Evolutionary conservation across 176 grass and related monocot genomes (phyloP).

Genomic region (Triticum urartu): DNA sequence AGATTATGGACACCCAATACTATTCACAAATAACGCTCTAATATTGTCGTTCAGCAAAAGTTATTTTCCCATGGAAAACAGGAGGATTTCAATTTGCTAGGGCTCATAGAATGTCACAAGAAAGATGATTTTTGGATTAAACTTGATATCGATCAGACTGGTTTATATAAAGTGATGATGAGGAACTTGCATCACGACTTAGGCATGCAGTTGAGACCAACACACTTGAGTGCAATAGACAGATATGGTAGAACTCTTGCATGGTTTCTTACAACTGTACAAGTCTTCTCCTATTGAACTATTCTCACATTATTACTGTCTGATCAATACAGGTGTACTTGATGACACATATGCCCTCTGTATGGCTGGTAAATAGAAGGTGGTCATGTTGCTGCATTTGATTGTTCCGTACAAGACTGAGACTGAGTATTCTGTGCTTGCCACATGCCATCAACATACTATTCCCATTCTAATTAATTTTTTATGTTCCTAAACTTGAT

Average conservation of each 20-base stretch:
- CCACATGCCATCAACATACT: constrained; percentile 52
- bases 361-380: constrained; percentile 81
- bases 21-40: too few species aligned
- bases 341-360: constrained; percentile 86
- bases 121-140: constrained; percentile 71
- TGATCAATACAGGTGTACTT: constrained; percentile 66
- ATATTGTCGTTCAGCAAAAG: constrained; percentile 45
- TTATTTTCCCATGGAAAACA: constrained; percentile 64
- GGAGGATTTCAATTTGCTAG: constrained; percentile 50
- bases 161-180: constrained; percentile 89
- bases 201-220: constrained; percentile 67
- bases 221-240: constrained; percentile 64
- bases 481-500: constrained; percentile 3
- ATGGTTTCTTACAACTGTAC: constrained; percentile 8
- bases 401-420: constrained; percentile 78
- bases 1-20: too few species aligned
- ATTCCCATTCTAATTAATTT: constrained; percentile 20
- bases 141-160: constrained; percentile 82
- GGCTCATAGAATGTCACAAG: constrained; percentile 36
- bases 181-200: constrained; percentile 71
- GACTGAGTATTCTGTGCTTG: constrained; percentile 72
- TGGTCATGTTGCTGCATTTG: constrained; percentile 69
- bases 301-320: constrained; percentile 31
- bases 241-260: constrained; percentile 69
- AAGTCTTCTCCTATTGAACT: neutral